Conservation (phyloP, 2,329 filamentous ascomycete genomes). For the Ophiognomonia clavigignenti-juglandacearum region DNA sequence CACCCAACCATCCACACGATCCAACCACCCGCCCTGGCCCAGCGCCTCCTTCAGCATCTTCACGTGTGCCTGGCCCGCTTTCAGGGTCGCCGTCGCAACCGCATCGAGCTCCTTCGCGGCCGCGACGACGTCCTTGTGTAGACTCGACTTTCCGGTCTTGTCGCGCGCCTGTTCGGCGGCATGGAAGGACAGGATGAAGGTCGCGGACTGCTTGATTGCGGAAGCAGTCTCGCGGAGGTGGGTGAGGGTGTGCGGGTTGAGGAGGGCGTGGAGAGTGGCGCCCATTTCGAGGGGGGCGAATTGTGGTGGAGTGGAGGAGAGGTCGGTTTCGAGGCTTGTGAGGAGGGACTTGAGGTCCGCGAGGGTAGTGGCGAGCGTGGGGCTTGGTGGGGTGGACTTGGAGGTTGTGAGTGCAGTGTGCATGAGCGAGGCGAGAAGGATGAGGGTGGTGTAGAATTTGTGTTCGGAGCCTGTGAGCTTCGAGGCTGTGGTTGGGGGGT, state of each 20-base stretch:
- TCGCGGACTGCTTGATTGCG: conserved; percentile 26
- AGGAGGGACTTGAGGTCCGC: conserved; percentile 3
- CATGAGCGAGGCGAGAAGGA: conserved; percentile 31
- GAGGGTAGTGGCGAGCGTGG: conserved; percentile 17
- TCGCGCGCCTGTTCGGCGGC: conserved; percentile 29
- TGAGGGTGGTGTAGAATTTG: conserved; percentile 38
- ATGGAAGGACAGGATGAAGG: conserved; percentile 25
- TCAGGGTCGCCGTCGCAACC: conserved; percentile 21
- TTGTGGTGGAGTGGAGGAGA: conserved; percentile 1
- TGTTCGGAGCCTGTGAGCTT: conserved; percentile 38
- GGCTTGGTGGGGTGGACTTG: conserved; percentile 5
- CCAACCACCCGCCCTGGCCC: conserved; percentile 31
- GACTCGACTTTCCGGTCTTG: conserved; percentile 25
- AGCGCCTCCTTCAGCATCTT: conserved; percentile 26
- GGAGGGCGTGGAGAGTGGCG: conserved; percentile 24
- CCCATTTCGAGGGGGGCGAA: neutral
- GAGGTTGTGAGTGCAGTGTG: conserved; percentile 19
- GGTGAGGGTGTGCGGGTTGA: conserved; percentile 30
- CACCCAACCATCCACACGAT: conserved; percentile 29
- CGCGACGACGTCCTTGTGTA: conserved; percentile 28
- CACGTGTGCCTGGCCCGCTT: conserved; percentile 27
- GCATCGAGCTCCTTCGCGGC: conserved; percentile 28
- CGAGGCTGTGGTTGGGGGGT: conserved; percentile 17
- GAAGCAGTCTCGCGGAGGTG: conserved; percentile 32
- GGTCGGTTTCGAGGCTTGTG: neutral